Percentiles rank a stretch among this genome's conserved stretches.
phyloP scores from a whole-genome alignment of 257 asterid genomes.

The Linaria vulgaris region DNA sequence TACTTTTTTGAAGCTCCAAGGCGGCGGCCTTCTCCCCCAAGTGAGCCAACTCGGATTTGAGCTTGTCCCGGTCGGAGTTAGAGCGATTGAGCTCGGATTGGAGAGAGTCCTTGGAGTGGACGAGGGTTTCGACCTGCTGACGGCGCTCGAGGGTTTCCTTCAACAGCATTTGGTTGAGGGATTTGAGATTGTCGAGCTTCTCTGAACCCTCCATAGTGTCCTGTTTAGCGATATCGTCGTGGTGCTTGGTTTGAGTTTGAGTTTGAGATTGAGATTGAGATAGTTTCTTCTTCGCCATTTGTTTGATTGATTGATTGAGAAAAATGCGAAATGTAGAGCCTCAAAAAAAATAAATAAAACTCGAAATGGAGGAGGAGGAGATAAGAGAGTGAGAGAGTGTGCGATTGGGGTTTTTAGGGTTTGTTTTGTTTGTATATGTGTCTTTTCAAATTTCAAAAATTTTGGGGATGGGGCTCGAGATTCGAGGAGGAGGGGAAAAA shows the following conservation, averaged over 20 bases:
- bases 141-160: slow-evolving; percentile 69
- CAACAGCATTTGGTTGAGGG: slow-evolving; percentile 60
- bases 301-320: background rate
- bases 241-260: slow-evolving; percentile 19
- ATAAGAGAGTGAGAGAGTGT: background rate
- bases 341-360: too few relatives aligned
- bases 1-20: slow-evolving; percentile 59
- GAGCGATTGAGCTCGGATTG: slow-evolving; percentile 51
- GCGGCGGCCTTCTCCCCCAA: slow-evolving; percentile 42
- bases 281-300: slow-evolving; percentile 17
- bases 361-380: background rate
- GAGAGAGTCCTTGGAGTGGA: slow-evolving; percentile 39
- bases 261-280: slow-evolving; percentile 22
- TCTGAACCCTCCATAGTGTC: slow-evolving; percentile 45
- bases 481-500: background rate
- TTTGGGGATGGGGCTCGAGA: background rate
- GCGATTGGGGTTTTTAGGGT: background rate
- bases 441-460: slow-evolving; percentile 4
- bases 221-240: slow-evolving; percentile 31
- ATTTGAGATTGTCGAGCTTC: slow-evolving; percentile 56
- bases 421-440: background rate
- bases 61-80: slow-evolving; percentile 42
- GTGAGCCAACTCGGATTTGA: slow-evolving; percentile 45
- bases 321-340: background rate
- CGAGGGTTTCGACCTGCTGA: slow-evolving; percentile 58